Conservation (phyloP, 345 rosid genomes). For the Rhodomyrtus tomentosa region DNA sequence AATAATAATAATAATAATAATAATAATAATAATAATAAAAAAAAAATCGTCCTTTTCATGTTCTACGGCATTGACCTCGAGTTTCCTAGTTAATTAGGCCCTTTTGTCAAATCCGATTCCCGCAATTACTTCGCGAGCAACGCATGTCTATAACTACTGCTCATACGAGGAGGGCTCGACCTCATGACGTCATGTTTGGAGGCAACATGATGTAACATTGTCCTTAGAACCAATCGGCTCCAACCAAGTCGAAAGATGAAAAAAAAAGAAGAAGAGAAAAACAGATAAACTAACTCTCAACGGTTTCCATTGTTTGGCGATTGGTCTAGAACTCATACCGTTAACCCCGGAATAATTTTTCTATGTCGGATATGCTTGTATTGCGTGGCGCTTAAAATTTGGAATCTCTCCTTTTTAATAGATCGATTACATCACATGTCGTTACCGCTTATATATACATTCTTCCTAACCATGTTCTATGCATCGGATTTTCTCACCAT, state of each 20-base stretch:
- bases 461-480: not conserved
- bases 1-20: too few species aligned
- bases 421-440: not conserved
- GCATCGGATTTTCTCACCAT: not conserved
- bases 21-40: too few species aligned
- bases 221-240: not conserved
- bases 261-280: not conserved
- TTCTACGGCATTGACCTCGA: not conserved
- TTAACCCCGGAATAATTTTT: not conserved
- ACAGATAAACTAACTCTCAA: not conserved
- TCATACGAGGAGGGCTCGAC: not conserved
- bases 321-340: not conserved
- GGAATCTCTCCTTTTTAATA: not conserved
- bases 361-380: not conserved
- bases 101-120: not conserved
- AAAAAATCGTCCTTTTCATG: not conserved
- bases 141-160: not conserved
- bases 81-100: not conserved
- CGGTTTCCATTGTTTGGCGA: not conserved
- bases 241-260: not conserved
- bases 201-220: not conserved
- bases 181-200: not conserved
- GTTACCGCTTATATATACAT: not conserved
- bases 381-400: not conserved
- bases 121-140: not conserved